Percentiles rank a stretch among this genome's conserved stretches.
phyloP scores from a whole-genome alignment of 805 yeast genomes.

The Candida odintsovae region DNA sequence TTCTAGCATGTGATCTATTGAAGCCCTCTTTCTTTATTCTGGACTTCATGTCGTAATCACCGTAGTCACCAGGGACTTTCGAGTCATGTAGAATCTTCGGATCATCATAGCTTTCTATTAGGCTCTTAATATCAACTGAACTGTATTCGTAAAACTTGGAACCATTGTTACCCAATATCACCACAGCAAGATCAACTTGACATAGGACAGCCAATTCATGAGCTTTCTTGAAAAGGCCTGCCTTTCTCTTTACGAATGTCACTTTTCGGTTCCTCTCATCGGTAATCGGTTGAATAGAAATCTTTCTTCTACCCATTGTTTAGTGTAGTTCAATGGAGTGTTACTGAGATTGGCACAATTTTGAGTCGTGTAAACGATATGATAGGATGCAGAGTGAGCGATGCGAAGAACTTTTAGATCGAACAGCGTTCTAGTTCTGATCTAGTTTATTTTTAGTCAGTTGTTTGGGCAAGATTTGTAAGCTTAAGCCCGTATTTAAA shows the following conservation, averaged over 20 bases:
- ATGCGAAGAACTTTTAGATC: background rate
- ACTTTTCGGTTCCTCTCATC: constrained; percentile 85
- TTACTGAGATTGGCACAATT: background rate
- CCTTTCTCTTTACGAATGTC: constrained; percentile 90
- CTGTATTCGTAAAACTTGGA: constrained; percentile 77
- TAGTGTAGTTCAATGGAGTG: background rate
- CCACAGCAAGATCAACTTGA: constrained; percentile 88
- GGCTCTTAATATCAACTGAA: constrained; percentile 55
- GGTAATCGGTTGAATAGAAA: constrained; percentile 82
- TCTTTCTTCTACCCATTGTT: constrained; percentile 92
- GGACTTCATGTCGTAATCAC: constrained; percentile 42
- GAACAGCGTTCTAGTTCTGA: background rate
- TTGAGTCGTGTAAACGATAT: background rate
- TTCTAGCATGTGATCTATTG: constrained; percentile 10
- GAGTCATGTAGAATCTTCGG: constrained; percentile 41
- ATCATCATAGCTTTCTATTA: constrained; percentile 36
- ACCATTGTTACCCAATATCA: constrained; percentile 77
- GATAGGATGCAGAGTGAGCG: background rate
- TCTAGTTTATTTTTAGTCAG: too few relatives aligned
- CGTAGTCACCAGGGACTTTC: constrained; percentile 63
- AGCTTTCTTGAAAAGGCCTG: constrained; percentile 76
- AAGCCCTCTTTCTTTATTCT: constrained; percentile 13
- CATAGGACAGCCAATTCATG: constrained; percentile 74
- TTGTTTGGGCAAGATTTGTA: background rate
- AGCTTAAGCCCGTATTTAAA: background rate